A percentile compares a stretch with the other conserved stretches of the same genome.
Conservation (phyloP, 169 alveolate species). For the Theileria parva region DNA sequence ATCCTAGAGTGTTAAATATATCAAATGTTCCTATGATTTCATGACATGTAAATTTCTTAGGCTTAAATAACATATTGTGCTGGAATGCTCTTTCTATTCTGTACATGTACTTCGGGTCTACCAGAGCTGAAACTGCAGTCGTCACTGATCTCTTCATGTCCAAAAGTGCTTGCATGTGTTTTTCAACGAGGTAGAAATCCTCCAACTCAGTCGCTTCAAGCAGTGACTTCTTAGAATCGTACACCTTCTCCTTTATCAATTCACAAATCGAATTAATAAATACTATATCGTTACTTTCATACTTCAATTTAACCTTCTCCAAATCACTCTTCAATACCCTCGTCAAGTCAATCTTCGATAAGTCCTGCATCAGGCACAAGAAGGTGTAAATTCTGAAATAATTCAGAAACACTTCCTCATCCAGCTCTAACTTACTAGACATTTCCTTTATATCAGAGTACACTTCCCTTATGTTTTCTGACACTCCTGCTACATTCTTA, state of each 20-base stretch:
- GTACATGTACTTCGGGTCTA: conserved; percentile 51
- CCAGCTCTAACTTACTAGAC: conserved; percentile 14
- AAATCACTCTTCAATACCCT: conserved; percentile 24
- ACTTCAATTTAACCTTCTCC: conserved; percentile 21
- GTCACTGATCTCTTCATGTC: conserved; percentile 14
- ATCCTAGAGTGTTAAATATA: neutral
- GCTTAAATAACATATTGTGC: conserved; percentile 10
- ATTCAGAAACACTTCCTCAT: conserved; percentile 26
- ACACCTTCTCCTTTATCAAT: conserved; percentile 31
- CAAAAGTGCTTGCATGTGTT: conserved; percentile 15
- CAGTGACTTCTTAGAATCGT: conserved; percentile 26
- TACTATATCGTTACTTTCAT: conserved; percentile 45
- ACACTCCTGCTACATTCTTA: neutral
- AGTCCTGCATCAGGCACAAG: conserved; percentile 29
- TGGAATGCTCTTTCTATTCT: conserved; percentile 42
- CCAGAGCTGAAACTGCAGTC: conserved; percentile 22
- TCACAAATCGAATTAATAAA: conserved; percentile 45
- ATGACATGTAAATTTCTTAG: neutral
- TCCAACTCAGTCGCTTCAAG: conserved; percentile 24
- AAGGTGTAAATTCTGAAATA: conserved; percentile 34
- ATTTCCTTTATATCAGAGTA: conserved; percentile 12
- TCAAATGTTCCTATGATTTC: conserved; percentile 38
- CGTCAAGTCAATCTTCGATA: conserved; percentile 36
- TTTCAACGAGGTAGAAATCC: conserved; percentile 53
- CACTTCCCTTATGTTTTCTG: neutral